A percentile compares a stretch with the other conserved stretches of the same genome.
Evolutionary conservation across 768 basidiomycete genomes (phyloP).

Genomic region (Rhodotorula taiwanensis): DNA sequence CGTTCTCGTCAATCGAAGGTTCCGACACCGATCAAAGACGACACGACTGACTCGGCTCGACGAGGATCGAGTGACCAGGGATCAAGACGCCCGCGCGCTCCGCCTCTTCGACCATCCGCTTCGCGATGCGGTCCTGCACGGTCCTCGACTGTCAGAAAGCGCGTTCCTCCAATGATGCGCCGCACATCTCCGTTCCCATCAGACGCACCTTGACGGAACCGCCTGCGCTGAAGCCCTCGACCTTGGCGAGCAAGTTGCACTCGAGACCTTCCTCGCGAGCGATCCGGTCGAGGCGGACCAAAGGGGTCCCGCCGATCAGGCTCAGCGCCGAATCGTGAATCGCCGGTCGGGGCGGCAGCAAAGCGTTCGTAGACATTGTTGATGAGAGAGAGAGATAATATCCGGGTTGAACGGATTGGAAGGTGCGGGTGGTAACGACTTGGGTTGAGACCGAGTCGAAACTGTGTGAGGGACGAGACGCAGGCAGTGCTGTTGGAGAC

Average conservation of each 20-base stretch:
- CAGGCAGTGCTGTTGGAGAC: too few species aligned
- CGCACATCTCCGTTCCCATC: too few species aligned
- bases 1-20: constrained; percentile 14
- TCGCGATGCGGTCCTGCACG: constrained; percentile 35
- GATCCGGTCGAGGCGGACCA: constrained; percentile 74
- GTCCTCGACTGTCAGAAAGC: not conserved
- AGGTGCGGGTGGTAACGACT: too few species aligned
- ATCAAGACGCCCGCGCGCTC: constrained; percentile 78
- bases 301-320: constrained; percentile 83
- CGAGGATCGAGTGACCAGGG: constrained; percentile 80
- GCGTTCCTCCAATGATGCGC: too few species aligned
- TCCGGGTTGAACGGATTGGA: too few species aligned
- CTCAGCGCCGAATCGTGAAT: constrained; percentile 21
- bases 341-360: not conserved
- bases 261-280: constrained; percentile 65
- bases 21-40: too few species aligned
- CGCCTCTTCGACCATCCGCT: constrained; percentile 87
- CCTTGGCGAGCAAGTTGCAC: constrained; percentile 85
- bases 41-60: constrained; percentile 67
- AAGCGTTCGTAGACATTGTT: too few species aligned
- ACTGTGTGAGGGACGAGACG: too few species aligned
- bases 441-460: too few species aligned
- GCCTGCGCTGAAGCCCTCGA: constrained; percentile 82
- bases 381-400: too few species aligned
- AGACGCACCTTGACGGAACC: constrained; percentile 76